A percentile compares a stretch with the other conserved stretches of the same genome.
Evolutionary conservation across 257 asterid species (phyloP).

Genomic region (Solanum piurae): DNA sequence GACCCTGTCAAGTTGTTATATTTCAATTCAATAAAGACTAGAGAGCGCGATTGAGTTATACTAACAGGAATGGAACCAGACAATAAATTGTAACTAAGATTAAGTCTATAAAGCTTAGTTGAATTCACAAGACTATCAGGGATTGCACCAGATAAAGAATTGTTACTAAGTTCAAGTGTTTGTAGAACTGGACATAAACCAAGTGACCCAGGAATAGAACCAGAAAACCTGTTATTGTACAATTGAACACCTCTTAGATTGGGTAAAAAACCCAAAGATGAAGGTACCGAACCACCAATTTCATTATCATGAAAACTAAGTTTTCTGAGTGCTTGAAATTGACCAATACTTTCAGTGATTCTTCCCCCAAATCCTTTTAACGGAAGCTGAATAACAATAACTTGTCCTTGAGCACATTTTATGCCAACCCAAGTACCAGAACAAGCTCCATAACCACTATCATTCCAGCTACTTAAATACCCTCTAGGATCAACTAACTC

Average conservation of each 20-base stretch:
- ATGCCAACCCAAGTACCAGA: constrained; percentile 84
- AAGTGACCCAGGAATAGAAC: constrained; percentile 78
- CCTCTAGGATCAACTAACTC: constrained; percentile 75
- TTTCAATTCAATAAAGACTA: constrained; percentile 44
- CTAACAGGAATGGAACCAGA: constrained; percentile 53
- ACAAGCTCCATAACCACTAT: constrained; percentile 73
- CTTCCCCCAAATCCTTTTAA: constrained; percentile 75
- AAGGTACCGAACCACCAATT: constrained; percentile 61
- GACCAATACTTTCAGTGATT: constrained; percentile 56
- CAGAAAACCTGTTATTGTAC: constrained; percentile 66
- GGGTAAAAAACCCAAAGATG: constrained; percentile 59
- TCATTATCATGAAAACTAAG: constrained; percentile 82
- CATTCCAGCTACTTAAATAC: constrained; percentile 79
- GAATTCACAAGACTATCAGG: constrained; percentile 56
- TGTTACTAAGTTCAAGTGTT: constrained; percentile 67
- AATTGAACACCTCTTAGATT: constrained; percentile 76
- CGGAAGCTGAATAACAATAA: constrained; percentile 87
- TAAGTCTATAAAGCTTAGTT: constrained; percentile 60
- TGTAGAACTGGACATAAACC: constrained; percentile 61
- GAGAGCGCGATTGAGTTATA: constrained; percentile 37
- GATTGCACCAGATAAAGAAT: constrained; percentile 54
- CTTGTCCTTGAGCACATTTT: constrained; percentile 89
- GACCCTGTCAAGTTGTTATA: constrained; percentile 58
- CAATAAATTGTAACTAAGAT: constrained; percentile 55
- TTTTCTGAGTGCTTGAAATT: constrained; percentile 72